Evolutionary conservation across 2,329 filamentous ascomycete genomes (phyloP).

Genomic region (Aspergillus flavus): DNA sequence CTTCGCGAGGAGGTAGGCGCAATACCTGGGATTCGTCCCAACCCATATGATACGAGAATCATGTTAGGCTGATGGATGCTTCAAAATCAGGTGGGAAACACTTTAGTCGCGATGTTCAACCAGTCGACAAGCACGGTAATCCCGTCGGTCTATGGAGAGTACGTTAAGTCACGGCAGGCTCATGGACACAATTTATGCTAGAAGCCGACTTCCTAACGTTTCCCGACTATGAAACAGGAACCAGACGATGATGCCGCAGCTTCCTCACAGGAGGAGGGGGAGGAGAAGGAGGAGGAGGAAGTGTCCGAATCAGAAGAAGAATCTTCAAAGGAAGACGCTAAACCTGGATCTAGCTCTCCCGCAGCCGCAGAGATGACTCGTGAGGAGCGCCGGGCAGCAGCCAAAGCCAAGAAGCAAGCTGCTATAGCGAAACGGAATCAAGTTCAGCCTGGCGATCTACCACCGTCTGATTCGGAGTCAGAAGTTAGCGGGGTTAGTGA

Average conservation of each 20-base stretch:
- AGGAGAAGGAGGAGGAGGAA: slow-evolving; percentile 41
- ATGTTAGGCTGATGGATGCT: neutral
- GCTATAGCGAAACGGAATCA: slow-evolving; percentile 77
- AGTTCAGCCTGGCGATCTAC: slow-evolving; percentile 81
- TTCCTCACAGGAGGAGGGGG: slow-evolving; percentile 32
- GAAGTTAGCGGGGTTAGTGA: slow-evolving; percentile 40
- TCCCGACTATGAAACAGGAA: slow-evolving; percentile 30
- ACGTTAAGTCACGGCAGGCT: slow-evolving; percentile 35
- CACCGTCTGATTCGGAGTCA: slow-evolving; percentile 66
- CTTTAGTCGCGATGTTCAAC: slow-evolving; percentile 88
- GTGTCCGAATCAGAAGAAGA: slow-evolving; percentile 55
- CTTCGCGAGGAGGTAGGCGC: slow-evolving; percentile 78
- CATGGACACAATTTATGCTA: neutral
- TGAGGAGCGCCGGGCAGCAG: slow-evolving; percentile 82
- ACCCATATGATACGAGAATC: neutral
- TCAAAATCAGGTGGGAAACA: slow-evolving; percentile 76
- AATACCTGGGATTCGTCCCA: neutral
- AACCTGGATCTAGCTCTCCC: slow-evolving; percentile 49
- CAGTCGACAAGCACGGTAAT: slow-evolving; percentile 86
- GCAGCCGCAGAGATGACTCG: slow-evolving; percentile 65
- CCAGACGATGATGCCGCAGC: slow-evolving; percentile 39
- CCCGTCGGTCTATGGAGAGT: slow-evolving; percentile 85
- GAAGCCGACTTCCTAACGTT: neutral
- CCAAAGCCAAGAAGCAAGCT: slow-evolving; percentile 88
- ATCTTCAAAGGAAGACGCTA: slow-evolving; percentile 53